A percentile compares a stretch with the other conserved stretches of the same genome.
phyloP scores from a whole-genome alignment of 192 early-diverging fungal species.

The Umbelopsis vinacea region DNA sequence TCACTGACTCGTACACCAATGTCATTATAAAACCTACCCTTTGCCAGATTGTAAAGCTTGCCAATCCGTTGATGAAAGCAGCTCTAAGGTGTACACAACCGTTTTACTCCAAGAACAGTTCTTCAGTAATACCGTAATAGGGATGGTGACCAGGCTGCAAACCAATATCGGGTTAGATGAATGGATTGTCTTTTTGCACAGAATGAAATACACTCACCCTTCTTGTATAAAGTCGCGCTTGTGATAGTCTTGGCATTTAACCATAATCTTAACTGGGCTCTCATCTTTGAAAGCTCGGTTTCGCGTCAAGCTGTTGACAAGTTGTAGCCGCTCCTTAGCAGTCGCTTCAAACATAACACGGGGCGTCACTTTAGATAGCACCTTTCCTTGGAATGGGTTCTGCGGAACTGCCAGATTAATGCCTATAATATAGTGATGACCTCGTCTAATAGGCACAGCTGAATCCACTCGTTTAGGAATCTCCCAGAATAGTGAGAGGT shows the following conservation, averaged over 20 bases:
- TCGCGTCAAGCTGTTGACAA: constrained; percentile 69
- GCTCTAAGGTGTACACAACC: constrained; percentile 61
- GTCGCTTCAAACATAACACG: constrained; percentile 75
- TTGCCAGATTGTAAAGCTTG: constrained; percentile 2
- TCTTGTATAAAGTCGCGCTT: constrained; percentile 49
- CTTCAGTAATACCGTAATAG: constrained; percentile 58
- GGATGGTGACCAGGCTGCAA: constrained; percentile 59
- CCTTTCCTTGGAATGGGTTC: constrained; percentile 63
- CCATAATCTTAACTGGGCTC: constrained; percentile 66
- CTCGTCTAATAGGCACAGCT: constrained; percentile 36
- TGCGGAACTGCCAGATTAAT: constrained; percentile 86
- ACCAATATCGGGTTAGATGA: neutral
- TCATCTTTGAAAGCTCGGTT: constrained; percentile 65
- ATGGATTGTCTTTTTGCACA: neutral
- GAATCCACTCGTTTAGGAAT: constrained; percentile 44
- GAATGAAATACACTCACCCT: constrained; percentile 40
- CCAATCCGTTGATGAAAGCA: constrained; percentile 46
- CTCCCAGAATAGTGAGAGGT: constrained; percentile 86
- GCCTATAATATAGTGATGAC: constrained; percentile 93
- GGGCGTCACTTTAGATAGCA: constrained; percentile 47
- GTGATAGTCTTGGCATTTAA: constrained; percentile 48
- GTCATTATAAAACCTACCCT: constrained; percentile 21
- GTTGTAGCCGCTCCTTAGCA: constrained; percentile 61
- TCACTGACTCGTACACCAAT: neutral
- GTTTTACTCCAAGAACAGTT: constrained; percentile 77